Evolutionary conservation across 2,329 filamentous ascomycete species (phyloP).

Genomic region (Xylaria digitata): DNA sequence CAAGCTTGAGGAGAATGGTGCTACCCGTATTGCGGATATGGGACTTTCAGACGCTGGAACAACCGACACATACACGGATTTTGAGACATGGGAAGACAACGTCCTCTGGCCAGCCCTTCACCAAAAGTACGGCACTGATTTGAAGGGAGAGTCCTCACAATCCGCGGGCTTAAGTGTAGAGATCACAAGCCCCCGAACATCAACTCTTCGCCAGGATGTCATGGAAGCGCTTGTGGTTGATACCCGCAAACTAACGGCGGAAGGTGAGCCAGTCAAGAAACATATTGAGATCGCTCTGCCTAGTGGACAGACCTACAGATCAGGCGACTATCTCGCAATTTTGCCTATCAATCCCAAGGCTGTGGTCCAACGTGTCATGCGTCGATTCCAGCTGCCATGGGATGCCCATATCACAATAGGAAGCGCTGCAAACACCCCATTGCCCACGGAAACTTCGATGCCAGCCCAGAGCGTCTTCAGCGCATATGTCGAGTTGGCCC

Average conservation of each 20-base stretch:
- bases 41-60: conserved; percentile 64
- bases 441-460: conserved; percentile 67
- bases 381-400: conserved; percentile 74
- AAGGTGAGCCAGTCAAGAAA: conserved; percentile 67
- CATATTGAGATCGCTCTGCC: conserved; percentile 77
- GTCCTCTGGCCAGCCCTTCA: conserved; percentile 63
- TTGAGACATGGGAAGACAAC: conserved; percentile 68
- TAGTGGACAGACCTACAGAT: conserved; percentile 71
- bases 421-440: conserved; percentile 61
- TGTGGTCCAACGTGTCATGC: conserved; percentile 71
- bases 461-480: conserved; percentile 73
- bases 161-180: conserved; percentile 57
- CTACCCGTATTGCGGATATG: conserved; percentile 57
- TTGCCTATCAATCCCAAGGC: conserved; percentile 75
- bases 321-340: conserved; percentile 81
- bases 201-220: conserved; percentile 71
- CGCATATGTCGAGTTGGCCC: conserved; percentile 78
- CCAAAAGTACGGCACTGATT: conserved; percentile 47
- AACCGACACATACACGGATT: conserved; percentile 67
- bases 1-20: conserved; percentile 60
- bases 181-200: conserved; percentile 65
- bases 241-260: conserved; percentile 62
- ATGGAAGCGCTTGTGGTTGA: conserved; percentile 69
- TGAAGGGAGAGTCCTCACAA: conserved; percentile 36
- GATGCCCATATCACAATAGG: conserved; percentile 73